Evolutionary conservation across 768 basidiomycete species (phyloP), one percentile per base, ranked within the genome.

Genomic region (Russula foetens): DNA sequence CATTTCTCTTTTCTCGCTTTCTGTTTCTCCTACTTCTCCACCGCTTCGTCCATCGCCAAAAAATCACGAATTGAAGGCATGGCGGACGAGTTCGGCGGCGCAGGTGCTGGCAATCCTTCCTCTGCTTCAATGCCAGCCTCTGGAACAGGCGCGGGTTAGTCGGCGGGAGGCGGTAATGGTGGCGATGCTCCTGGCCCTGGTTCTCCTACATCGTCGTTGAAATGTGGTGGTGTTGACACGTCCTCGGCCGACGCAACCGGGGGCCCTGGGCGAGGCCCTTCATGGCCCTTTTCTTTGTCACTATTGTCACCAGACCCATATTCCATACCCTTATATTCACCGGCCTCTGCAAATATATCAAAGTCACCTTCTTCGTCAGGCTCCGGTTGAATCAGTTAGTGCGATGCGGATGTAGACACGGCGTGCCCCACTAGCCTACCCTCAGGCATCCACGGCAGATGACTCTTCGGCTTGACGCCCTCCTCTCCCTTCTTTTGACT

Each of bases 311-410:
- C 70, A 52, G 81, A 81, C 23, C 77, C 83, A 5, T 81, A 64
- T 46, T 82, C 79, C 8, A 88, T 69, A 1, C 89, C 89, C 53
- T 86, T 79, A 68, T 95, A 97, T 51, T 91, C 90, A 8, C 86
- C 92, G 6, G 83, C 90, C 55, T 76, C 93, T 2, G 84, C 88
- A 70, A 97, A 97, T 45, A 97, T 95, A 68, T 96, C 89, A 44
- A 91, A 81, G 55, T 91, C 84, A 21, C 83, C 84, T n/a, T 83
- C 84, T 3, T 76, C 63, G 7, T n/a, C n/a, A n/a, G 75, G 72
- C 59, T 75, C 75, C 4, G 74, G n/a, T 56, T 78, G 74, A 0
- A 72, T 68, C 9, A 69, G 63, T 45, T 65, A 55, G 15, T 49
- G 57, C 15, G 63, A 59, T 38, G 67, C 33, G 17, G 66, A 54